Evolutionary conservation across 352 stramenopile genomes (phyloP).

Genomic region (Globisporangium apiculatum): DNA sequence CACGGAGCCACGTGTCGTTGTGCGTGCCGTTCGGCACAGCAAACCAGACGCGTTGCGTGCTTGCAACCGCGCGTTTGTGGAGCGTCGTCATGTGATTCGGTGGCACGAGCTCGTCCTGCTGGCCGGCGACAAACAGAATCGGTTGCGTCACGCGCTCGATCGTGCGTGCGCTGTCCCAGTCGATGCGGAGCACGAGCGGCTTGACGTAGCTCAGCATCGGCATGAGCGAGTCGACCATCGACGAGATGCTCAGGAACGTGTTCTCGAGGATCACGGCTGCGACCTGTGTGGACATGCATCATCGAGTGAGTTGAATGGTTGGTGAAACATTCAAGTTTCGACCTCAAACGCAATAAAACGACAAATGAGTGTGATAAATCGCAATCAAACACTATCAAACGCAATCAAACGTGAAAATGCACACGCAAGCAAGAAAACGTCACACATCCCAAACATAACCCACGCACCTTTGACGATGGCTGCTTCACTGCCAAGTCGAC

Average conservation of each 20-base stretch:
- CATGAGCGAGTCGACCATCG: constrained; percentile 93
- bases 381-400: no score
- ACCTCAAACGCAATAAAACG: no score
- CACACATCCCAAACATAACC: background rate
- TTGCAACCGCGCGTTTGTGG: constrained; percentile 50
- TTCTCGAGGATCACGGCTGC: constrained; percentile 92
- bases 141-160: constrained; percentile 70
- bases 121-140: constrained; percentile 89
- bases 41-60: constrained; percentile 51
- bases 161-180: constrained; percentile 76
- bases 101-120: constrained; percentile 90
- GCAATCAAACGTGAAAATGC: no score
- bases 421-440: no score
- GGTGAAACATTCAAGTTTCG: no score
- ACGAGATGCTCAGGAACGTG: constrained; percentile 90
- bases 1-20: constrained; percentile 92
- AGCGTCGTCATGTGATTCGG: constrained; percentile 86
- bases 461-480: constrained; percentile 35
- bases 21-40: constrained; percentile 88
- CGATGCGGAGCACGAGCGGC: constrained; percentile 84
- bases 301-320: no score
- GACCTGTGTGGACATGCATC: constrained; percentile 26
- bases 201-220: constrained; percentile 88
- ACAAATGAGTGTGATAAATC: no score
- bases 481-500: constrained; percentile 86